A percentile compares a stretch with the other conserved stretches of the same genome.
phyloP scores from a whole-genome alignment of 2,329 filamentous ascomycete genomes.

The Epichloe brachyelytri region DNA sequence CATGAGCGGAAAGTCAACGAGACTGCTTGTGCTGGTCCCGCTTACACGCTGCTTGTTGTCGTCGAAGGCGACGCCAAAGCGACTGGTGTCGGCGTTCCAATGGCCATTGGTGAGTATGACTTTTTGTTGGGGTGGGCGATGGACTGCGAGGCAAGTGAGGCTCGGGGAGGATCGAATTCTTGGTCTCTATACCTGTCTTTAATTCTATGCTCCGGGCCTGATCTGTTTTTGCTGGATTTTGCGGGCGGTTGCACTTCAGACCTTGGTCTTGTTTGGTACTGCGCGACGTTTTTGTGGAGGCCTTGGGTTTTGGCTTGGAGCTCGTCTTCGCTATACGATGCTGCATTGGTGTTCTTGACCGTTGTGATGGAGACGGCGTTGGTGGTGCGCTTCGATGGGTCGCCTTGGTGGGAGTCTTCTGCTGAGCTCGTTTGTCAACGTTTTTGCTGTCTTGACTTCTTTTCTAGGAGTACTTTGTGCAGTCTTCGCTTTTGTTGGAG shows the following conservation, averaged over 20 bases:
- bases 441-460: slow-evolving; percentile 13
- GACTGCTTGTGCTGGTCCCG: not conserved
- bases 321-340: not conserved
- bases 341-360: not conserved
- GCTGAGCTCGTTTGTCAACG: slow-evolving; percentile 18
- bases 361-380: not conserved
- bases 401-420: slow-evolving; percentile 2
- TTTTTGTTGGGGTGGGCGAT: too few relatives aligned
- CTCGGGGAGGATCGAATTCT: not conserved
- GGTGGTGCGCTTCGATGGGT: not conserved
- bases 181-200: not conserved
- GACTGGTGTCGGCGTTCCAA: not conserved
- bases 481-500: slow-evolving; percentile 11
- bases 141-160: not conserved
- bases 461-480: slow-evolving; percentile 14
- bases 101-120: not conserved
- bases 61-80: not conserved
- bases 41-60: not conserved
- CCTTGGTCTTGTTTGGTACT: not conserved
- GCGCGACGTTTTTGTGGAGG: not conserved
- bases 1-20: not conserved
- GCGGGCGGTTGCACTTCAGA: not conserved
- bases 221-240: not conserved
- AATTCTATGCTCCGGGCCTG: not conserved
- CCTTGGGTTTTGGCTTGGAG: not conserved